Evolutionary conservation across 2,329 filamentous ascomycete species (phyloP).

Genomic region (Xylaria sp.): DNA sequence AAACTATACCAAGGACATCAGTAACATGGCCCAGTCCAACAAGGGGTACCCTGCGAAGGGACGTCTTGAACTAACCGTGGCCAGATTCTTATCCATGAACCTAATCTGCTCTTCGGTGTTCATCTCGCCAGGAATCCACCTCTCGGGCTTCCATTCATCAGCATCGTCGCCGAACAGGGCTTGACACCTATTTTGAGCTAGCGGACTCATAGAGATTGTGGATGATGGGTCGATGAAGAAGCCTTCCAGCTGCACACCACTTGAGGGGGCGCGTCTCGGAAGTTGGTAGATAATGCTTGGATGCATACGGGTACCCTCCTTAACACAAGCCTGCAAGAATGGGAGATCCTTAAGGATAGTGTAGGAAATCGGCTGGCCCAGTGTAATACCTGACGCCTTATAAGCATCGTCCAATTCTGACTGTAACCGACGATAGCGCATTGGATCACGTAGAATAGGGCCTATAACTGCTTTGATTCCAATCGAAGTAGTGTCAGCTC

Average conservation of each 20-base stretch:
- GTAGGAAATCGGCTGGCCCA: not conserved
- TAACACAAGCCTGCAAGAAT: not conserved
- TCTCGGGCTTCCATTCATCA: constrained; percentile 17
- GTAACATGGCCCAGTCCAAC: not conserved
- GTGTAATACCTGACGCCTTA: not conserved
- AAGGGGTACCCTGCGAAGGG: not conserved
- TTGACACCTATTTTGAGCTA: constrained; percentile 4
- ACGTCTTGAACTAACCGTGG: constrained; percentile 2
- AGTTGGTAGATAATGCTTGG: constrained; percentile 8
- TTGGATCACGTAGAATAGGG: not conserved
- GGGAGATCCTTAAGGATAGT: not conserved
- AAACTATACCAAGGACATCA: constrained; percentile 7
- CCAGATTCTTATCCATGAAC: constrained; percentile 6
- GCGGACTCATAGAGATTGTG: constrained; percentile 7
- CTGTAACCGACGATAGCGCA: constrained; percentile 9
- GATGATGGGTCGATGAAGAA: constrained; percentile 3
- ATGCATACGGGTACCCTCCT: not conserved
- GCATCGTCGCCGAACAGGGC: constrained; percentile 6
- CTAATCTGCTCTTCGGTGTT: constrained; percentile 10
- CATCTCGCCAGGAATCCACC: not conserved
- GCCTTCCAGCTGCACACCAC: not conserved
- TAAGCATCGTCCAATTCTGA: constrained; percentile 7
- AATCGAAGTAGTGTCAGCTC: constrained; percentile 8
- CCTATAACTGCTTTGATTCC: constrained; percentile 10
- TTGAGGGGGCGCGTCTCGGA: not conserved